Conservation (phyloP, 768 basidiomycete genomes). For the Royoungia palumana region DNA sequence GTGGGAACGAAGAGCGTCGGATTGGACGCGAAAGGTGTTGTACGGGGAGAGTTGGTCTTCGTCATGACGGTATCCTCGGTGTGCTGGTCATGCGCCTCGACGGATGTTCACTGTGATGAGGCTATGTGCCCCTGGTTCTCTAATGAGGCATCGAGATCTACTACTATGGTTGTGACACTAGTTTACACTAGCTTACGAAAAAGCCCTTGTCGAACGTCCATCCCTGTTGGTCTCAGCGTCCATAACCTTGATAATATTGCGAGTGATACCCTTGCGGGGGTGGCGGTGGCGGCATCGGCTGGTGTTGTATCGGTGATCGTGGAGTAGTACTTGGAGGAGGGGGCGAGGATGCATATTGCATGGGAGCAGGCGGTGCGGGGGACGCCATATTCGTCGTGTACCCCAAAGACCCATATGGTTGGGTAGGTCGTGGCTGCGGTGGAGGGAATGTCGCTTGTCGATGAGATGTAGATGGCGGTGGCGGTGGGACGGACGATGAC, state of each 20-base stretch:
- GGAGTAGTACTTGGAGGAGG: conserved; percentile 10
- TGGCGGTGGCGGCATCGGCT: conserved; percentile 29
- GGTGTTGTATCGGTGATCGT: conserved; percentile 26
- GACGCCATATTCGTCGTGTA: conserved; percentile 14
- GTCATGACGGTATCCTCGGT: too few species aligned
- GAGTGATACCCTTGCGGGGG: conserved; percentile 30
- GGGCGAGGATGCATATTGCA: conserved; percentile 23
- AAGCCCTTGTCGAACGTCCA: background rate
- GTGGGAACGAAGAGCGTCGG: conserved; percentile 45
- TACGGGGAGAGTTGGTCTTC: conserved; percentile 29
- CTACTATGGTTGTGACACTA: background rate
- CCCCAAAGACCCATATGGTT: conserved; percentile 16
- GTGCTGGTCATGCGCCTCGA: too few species aligned
- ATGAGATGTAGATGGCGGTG: conserved; percentile 17
- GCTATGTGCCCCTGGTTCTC: too few species aligned
- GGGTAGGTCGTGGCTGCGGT: conserved; percentile 17
- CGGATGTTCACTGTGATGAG: too few species aligned
- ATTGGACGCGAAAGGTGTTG: conserved; percentile 45
- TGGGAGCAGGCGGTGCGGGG: conserved; percentile 30
- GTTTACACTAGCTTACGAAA: background rate
- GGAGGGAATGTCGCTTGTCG: conserved; percentile 28
- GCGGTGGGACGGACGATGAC: conserved; percentile 17
- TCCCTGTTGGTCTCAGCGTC: conserved; percentile 15
- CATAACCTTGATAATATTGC: conserved; percentile 32
- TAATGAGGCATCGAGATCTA: background rate